phyloP scores from a whole-genome alignment of 2,329 filamentous ascomycete species.

The Zalaria obscura region DNA sequence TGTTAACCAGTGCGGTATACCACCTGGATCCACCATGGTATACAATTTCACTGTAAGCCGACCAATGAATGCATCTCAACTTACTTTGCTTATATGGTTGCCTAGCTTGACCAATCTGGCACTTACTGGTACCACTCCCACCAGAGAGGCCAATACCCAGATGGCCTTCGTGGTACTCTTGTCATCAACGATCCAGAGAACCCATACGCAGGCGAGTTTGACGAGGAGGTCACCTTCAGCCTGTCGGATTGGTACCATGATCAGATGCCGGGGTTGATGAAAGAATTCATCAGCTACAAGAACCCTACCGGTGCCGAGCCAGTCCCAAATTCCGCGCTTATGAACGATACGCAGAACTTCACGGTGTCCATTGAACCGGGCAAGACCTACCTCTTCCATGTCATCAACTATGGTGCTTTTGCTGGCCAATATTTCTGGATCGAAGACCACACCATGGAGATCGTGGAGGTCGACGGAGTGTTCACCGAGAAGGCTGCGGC shows the following conservation, averaged over 20 bases:
- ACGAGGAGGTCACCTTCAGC: constrained; percentile 49
- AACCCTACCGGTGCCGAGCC: constrained; percentile 50
- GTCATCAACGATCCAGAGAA: constrained; percentile 48
- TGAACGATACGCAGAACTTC: constrained; percentile 45
- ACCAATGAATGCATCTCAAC: neutral
- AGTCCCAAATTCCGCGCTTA: constrained; percentile 48
- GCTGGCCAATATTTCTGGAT: constrained; percentile 52
- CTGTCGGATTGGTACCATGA: constrained; percentile 65
- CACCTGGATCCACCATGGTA: constrained; percentile 46
- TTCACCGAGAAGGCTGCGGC: constrained; percentile 46
- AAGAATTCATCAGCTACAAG: constrained; percentile 37
- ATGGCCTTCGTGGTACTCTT: constrained; percentile 54
- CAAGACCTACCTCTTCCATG: constrained; percentile 48
- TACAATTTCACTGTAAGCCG: constrained; percentile 52
- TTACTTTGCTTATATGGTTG: constrained; percentile 2
- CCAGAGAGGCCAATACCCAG: constrained; percentile 48
- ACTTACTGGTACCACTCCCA: constrained; percentile 58
- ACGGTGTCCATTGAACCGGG: constrained; percentile 32
- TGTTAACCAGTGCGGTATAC: constrained; percentile 53
- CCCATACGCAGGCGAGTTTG: constrained; percentile 37
- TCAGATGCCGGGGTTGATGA: constrained; percentile 32
- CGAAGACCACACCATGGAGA: constrained; percentile 49
- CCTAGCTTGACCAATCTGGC: constrained; percentile 31
- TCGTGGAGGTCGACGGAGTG: constrained; percentile 59
- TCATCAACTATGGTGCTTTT: constrained; percentile 58